Evolutionary conservation across 2,329 filamentous ascomycete genomes (phyloP), one percentile per base, ranked within the genome.

Genomic region (Botrytis fragariae): DNA sequence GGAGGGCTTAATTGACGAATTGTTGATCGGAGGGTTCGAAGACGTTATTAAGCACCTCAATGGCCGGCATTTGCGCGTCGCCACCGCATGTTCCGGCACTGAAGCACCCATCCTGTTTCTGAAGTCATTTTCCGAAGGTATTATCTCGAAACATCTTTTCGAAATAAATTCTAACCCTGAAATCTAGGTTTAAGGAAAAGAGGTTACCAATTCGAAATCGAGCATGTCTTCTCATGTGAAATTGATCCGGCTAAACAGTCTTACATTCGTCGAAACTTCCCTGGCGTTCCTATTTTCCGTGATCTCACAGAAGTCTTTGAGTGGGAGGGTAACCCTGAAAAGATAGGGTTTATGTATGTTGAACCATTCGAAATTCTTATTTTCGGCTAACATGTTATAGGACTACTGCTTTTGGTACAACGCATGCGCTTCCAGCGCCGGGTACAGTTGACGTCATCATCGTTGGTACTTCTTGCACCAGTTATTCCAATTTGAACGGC

Each of bases 11-110:
- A 5, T 51, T 51, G 18, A 45, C 6, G 54, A 54, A n/a, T 35
- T 71, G 35, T 29, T 64, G 12, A 5, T 1, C 9, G 29, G 7
- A 6, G 64, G 64, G 29, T 67, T 67, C 18, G 10, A n/a, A 44
- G 8, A 60, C 12, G 54, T 69, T 44, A 32, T 51, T 4, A n/a
- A 64, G 7, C 67, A 54, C 25, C 76, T 85, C 1, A 77, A 81
- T 14, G 78, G 79, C 3, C 79, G 83, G 10, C 78, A 83, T 7
- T 77, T 92, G 39, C 82, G 85, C 14, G 83, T 94, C 39, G 92
- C 87, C 0, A 95, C 93, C 0, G 89, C 94, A 84, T 95, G 92
- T 79, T 94, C 92, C 1, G 93, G 93, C 0, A 95, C 93, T 0
- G 93, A 95, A 77, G 89, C 89, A 7, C 93, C 93, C 0, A 82